phyloP scores from a whole-genome alignment of 768 basidiomycete genomes.

The Russula sp. region DNA sequence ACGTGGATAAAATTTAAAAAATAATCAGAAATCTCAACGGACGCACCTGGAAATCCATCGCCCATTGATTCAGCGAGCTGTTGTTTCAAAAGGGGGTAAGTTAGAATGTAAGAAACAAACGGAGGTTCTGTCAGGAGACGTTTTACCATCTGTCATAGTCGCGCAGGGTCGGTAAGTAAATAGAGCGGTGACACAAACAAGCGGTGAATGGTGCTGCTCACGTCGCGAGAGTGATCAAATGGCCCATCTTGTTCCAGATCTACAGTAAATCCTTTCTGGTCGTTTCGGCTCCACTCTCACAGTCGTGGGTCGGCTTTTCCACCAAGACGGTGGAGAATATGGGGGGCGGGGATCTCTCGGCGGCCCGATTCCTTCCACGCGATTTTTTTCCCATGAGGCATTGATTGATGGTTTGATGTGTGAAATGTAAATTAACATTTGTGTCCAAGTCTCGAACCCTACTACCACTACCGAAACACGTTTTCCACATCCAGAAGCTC shows the following conservation, averaged over 20 bases:
- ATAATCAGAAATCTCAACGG: background rate
- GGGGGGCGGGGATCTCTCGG: too few species aligned
- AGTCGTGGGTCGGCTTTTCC: background rate
- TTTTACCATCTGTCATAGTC: constrained; percentile 11
- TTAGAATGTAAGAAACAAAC: background rate
- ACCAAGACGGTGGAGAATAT: too few species aligned
- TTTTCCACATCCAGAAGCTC: too few species aligned
- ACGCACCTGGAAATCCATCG: constrained; percentile 84
- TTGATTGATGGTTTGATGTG: too few species aligned
- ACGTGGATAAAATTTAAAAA: background rate
- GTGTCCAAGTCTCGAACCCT: too few species aligned
- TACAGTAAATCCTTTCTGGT: background rate
- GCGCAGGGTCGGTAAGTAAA: background rate
- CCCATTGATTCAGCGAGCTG: constrained; percentile 96
- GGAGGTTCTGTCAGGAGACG: constrained; percentile 16
- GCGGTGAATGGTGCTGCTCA: constrained; percentile 28
- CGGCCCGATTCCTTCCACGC: too few species aligned
- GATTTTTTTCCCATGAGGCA: too few species aligned
- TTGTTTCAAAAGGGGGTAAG: background rate
- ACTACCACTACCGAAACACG: too few species aligned
- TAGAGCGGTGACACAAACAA: constrained; percentile 32
- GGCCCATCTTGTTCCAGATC: constrained; percentile 50
- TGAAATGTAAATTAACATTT: too few species aligned
- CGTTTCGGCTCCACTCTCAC: background rate
- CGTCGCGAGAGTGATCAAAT: constrained; percentile 87